phyloP scores from a whole-genome alignment of 106 monocot species.

The Dactylorhiza incarnata region DNA sequence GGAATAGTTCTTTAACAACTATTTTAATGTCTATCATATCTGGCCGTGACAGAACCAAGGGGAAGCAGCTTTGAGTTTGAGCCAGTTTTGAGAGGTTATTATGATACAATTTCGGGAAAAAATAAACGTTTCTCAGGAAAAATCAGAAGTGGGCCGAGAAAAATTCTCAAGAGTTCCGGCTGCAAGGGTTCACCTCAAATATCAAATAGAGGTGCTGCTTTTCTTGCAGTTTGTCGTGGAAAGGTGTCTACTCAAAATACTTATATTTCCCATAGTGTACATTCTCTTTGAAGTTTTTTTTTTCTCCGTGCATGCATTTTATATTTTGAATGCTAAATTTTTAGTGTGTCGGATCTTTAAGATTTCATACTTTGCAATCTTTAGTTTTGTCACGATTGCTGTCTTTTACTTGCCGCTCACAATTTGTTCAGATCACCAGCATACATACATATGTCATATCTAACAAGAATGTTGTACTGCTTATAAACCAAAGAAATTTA shows the following conservation, averaged over 20 bases:
- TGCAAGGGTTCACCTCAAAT: constrained; percentile 23
- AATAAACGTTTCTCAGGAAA: constrained; percentile 14
- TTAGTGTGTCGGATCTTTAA: neutral
- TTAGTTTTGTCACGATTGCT: neutral
- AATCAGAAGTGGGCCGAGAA: constrained; percentile 38
- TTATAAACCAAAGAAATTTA: no score
- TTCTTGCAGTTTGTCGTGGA: constrained; percentile 96
- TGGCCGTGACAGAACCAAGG: constrained; percentile 70
- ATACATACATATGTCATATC: no score
- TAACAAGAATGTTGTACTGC: no score
- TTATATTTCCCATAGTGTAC: neutral
- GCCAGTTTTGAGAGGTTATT: constrained; percentile 65
- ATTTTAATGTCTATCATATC: neutral
- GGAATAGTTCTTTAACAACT: neutral
- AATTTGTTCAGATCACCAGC: neutral
- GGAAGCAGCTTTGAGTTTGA: constrained; percentile 76
- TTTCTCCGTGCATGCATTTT: neutral
- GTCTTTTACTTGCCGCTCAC: neutral
- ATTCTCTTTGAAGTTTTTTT: neutral
- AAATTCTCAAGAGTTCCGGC: constrained; percentile 12
- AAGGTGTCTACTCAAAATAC: constrained; percentile 43
- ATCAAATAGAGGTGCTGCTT: constrained; percentile 60
- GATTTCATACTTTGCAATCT: neutral
- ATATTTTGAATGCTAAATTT: neutral
- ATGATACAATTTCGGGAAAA: constrained; percentile 51